Evolutionary conservation across 805 yeast species (phyloP).

Genomic region (Yamadazyma ubonensis): DNA sequence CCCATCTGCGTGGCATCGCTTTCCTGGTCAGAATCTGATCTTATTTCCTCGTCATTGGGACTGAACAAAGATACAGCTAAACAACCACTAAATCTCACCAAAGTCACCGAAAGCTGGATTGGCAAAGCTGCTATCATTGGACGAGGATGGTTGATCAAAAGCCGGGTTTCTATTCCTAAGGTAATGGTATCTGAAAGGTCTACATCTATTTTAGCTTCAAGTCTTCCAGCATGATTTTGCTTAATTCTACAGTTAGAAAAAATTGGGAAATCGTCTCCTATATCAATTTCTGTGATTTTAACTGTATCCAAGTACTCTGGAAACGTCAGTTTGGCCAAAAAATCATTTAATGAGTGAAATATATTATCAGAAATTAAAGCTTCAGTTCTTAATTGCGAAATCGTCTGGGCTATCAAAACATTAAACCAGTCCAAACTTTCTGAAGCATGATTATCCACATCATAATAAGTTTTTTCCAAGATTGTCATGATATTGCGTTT

Average conservation of each 20-base stretch:
- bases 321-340: slow-evolving; percentile 58
- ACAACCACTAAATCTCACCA: slow-evolving; percentile 89
- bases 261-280: slow-evolving; percentile 94
- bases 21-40: slow-evolving; percentile 13
- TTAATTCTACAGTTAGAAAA: slow-evolving; percentile 88
- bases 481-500: slow-evolving; percentile 39
- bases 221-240: slow-evolving; percentile 52
- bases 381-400: slow-evolving; percentile 84
- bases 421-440: slow-evolving; percentile 98
- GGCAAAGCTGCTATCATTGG: slow-evolving; percentile 87
- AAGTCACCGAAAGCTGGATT: slow-evolving; percentile 76
- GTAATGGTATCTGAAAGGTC: slow-evolving; percentile 86
- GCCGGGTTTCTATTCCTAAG: slow-evolving; percentile 76
- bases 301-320: slow-evolving; percentile 83
- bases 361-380: slow-evolving; percentile 84
- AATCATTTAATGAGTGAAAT: slow-evolving; percentile 70
- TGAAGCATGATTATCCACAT: slow-evolving; percentile 80
- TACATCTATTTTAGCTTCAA: slow-evolving; percentile 88
- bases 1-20: too few species aligned
- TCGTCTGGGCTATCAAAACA: slow-evolving; percentile 86
- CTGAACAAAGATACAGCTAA: slow-evolving; percentile 70
- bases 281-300: slow-evolving; percentile 79
- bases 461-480: slow-evolving; percentile 87
- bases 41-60: slow-evolving; percentile 29
- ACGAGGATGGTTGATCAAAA: slow-evolving; percentile 78